Evolutionary conservation across 1,139 yeast species (phyloP).

Genomic region (Zhuliangozyma blackwelliae): DNA sequence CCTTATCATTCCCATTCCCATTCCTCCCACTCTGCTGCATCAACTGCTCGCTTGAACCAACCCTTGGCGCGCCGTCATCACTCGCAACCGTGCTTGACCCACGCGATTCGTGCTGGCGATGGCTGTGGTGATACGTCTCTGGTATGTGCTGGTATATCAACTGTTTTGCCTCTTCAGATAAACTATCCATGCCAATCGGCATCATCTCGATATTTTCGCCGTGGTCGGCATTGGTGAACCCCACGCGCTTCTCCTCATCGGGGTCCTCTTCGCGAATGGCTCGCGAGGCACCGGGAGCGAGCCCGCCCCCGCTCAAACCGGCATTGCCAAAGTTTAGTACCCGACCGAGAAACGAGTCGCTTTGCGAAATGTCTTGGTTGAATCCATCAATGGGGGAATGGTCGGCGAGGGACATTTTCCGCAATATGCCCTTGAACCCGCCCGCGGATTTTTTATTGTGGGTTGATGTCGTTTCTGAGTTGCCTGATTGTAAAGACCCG

Average conservation of each 20-base stretch:
- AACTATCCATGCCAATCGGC: constrained; percentile 29
- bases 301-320: constrained; percentile 39
- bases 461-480: neutral
- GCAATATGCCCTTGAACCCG: constrained; percentile 25
- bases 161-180: constrained; percentile 40
- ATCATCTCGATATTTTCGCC: constrained; percentile 31
- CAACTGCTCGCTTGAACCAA: no score
- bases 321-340: constrained; percentile 25
- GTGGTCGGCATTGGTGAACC: constrained; percentile 10
- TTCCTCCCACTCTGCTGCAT: neutral
- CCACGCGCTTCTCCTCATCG: constrained; percentile 16
- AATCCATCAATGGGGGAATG: constrained; percentile 16
- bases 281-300: constrained; percentile 38
- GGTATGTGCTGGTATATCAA: constrained; percentile 37
- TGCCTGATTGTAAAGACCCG: neutral
- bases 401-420: constrained; percentile 35
- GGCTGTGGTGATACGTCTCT: constrained; percentile 7
- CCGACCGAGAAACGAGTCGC: constrained; percentile 40
- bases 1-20: neutral
- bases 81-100: no score
- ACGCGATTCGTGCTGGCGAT: constrained; percentile 1
- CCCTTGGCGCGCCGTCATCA: no score
- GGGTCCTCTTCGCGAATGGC: constrained; percentile 16
- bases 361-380: constrained; percentile 17
- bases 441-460: neutral